Conservation (phyloP, 331 rosid genomes). For the Acacia concinna region DNA sequence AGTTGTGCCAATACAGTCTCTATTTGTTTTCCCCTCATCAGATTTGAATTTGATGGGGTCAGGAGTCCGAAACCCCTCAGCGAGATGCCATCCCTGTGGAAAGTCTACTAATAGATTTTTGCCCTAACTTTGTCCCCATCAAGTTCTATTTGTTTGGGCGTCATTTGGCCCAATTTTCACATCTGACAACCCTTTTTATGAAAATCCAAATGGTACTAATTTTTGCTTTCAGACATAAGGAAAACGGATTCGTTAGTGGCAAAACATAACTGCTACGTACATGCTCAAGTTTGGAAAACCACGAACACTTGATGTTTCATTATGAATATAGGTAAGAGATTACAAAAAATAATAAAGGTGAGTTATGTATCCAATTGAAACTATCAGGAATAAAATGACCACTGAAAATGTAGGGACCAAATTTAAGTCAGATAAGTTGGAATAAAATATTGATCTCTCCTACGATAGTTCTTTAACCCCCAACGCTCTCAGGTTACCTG, state of each 20-base stretch:
- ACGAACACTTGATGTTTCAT: neutral
- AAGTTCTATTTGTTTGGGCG: slow-evolving; percentile 14
- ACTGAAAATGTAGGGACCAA: slow-evolving; percentile 17
- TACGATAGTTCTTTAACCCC: neutral
- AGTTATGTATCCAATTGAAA: slow-evolving; percentile 12
- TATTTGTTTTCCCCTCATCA: neutral
- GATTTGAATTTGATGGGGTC: neutral
- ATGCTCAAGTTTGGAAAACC: slow-evolving; percentile 2
- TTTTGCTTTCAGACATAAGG: slow-evolving; percentile 6
- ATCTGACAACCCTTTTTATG: slow-evolving; percentile 8
- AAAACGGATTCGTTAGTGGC: slow-evolving; percentile 6
- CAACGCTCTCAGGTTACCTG: neutral
- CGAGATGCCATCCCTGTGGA: neutral
- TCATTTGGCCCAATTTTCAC: slow-evolving; percentile 14
- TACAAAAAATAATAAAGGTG: slow-evolving; percentile 19
- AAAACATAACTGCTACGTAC: slow-evolving; percentile 7
- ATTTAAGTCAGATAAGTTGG: slow-evolving; percentile 19
- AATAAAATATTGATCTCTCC: slow-evolving; percentile 26
- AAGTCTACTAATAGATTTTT: neutral
- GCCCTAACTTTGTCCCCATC: neutral
- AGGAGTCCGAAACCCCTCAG: neutral
- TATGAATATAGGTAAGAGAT: slow-evolving; percentile 1
- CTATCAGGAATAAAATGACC: slow-evolving; percentile 18
- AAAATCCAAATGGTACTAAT: slow-evolving; percentile 18
- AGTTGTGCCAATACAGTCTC: neutral